A percentile compares a stretch with the other conserved stretches of the same genome.
phyloP scores from a whole-genome alignment of 306 rosid genomes.

The Acmispon strigosus region DNA sequence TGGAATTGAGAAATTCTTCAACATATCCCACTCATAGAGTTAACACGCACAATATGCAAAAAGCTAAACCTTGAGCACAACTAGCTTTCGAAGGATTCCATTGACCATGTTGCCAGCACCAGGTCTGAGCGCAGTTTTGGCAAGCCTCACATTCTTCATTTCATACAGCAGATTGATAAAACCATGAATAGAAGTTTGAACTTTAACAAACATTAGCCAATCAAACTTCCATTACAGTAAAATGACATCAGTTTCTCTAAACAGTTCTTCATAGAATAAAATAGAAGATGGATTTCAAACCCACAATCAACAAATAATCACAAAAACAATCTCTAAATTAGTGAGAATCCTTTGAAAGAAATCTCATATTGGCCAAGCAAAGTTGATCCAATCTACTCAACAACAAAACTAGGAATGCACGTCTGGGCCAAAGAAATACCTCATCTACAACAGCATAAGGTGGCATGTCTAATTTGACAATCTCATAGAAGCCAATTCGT shows the following conservation, averaged over 20 bases:
- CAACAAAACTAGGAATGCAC: not conserved
- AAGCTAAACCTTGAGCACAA: constrained; percentile 51
- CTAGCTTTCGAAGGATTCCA: constrained; percentile 79
- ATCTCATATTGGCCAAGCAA: not conserved
- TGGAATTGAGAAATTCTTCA: constrained; percentile 7
- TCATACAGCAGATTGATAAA: constrained; percentile 1
- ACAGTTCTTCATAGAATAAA: not conserved
- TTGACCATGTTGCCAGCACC: constrained; percentile 96
- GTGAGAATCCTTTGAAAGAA: not conserved
- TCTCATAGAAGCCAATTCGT: constrained; percentile 75
- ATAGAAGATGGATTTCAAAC: constrained; percentile 6
- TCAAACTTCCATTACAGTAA: not conserved
- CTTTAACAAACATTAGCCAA: not conserved
- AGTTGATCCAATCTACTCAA: not conserved
- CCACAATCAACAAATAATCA: not conserved
- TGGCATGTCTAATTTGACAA: constrained; percentile 78
- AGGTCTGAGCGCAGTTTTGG: constrained; percentile 78
- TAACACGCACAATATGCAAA: not conserved
- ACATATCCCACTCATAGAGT: not conserved
- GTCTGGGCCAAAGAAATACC: constrained; percentile 35
- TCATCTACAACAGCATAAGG: constrained; percentile 87
- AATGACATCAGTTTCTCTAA: not conserved
- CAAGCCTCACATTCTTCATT: constrained; percentile 83
- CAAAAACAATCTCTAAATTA: not conserved
- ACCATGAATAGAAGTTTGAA: constrained; percentile 10